phyloP scores from a whole-genome alignment of 495 filamentous ascomycete species.

The Tuber microsphaerosporum region DNA sequence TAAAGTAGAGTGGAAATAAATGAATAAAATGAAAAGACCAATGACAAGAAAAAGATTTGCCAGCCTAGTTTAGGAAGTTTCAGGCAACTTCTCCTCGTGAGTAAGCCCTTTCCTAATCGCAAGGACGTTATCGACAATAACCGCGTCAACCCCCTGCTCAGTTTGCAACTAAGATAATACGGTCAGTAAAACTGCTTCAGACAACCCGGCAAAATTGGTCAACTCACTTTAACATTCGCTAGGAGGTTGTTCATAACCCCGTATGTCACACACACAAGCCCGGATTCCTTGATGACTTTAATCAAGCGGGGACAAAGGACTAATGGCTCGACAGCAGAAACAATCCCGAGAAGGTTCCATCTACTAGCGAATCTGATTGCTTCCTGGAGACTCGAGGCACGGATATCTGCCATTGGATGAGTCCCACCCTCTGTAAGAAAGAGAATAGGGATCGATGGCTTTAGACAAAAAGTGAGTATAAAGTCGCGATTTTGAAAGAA shows the following conservation, averaged over 20 bases:
- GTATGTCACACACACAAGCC: slow-evolving; percentile 93
- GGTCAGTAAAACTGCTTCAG: neutral
- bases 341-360: slow-evolving; percentile 92
- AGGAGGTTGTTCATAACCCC: slow-evolving; percentile 81
- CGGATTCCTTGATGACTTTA: slow-evolving; percentile 82
- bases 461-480: neutral
- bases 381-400: slow-evolving; percentile 89
- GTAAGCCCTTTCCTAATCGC: slow-evolving; percentile 56
- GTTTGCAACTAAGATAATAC: slow-evolving; percentile 66
- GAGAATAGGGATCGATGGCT: slow-evolving; percentile 84
- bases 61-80: slow-evolving; percentile 4
- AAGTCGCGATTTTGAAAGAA: neutral
- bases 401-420: slow-evolving; percentile 64
- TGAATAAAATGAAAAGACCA: neutral
- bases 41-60: neutral
- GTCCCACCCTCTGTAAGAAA: slow-evolving; percentile 88
- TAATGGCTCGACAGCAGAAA: slow-evolving; percentile 73
- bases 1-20: neutral
- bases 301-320: slow-evolving; percentile 85
- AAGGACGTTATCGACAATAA: slow-evolving; percentile 89
- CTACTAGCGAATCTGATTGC: slow-evolving; percentile 85
- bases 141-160: slow-evolving; percentile 88
- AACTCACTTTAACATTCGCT: slow-evolving; percentile 68
- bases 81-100: slow-evolving; percentile 8
- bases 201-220: neutral